These are phyloP conservation scores for Diutina ranongensis DNA, from an alignment of 1,139 yeast species.

Conservation along the genomic window DNA sequence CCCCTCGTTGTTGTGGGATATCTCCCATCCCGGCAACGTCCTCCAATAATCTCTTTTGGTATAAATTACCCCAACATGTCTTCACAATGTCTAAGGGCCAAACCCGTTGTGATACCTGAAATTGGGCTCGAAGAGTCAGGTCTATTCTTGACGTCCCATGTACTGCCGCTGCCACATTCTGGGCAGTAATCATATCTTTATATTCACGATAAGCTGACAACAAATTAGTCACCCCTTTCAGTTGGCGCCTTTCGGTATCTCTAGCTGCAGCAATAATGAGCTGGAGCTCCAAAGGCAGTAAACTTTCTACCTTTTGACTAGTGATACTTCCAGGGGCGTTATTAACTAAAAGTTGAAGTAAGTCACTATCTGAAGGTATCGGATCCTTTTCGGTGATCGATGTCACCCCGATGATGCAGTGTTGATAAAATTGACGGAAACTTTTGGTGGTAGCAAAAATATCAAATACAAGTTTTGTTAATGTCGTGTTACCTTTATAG, in stretches of 20 bases:
- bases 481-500: slow-evolving; percentile 10
- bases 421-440: slow-evolving; percentile 41
- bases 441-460: slow-evolving; percentile 54
- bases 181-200: slow-evolving; percentile 35
- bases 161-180: slow-evolving; percentile 28
- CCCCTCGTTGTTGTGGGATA: slow-evolving; percentile 20
- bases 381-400: slow-evolving; percentile 17
- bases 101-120: slow-evolving; percentile 31
- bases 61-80: slow-evolving; percentile 44
- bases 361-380: slow-evolving; percentile 21
- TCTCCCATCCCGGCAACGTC: slow-evolving; percentile 22
- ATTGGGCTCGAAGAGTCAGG: slow-evolving; percentile 18
- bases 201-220: slow-evolving; percentile 75
- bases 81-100: slow-evolving; percentile 40
- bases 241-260: slow-evolving; percentile 46
- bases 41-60: slow-evolving; percentile 24
- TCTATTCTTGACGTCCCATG: slow-evolving; percentile 19
- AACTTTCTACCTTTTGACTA: slow-evolving; percentile 19
- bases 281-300: slow-evolving; percentile 61
- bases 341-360: slow-evolving; percentile 16
- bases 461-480: slow-evolving; percentile 18
- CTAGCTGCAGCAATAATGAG: slow-evolving; percentile 67
- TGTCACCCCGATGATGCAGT: slow-evolving; percentile 36
- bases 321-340: slow-evolving; percentile 18
- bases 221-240: slow-evolving; percentile 47